Percentiles rank a stretch among this genome's conserved stretches.
These are phyloP conservation scores for Hypoxylon sp. DNA, from an alignment of 2,329 filamentous ascomycete genomes.

Conservation along the genomic window DNA sequence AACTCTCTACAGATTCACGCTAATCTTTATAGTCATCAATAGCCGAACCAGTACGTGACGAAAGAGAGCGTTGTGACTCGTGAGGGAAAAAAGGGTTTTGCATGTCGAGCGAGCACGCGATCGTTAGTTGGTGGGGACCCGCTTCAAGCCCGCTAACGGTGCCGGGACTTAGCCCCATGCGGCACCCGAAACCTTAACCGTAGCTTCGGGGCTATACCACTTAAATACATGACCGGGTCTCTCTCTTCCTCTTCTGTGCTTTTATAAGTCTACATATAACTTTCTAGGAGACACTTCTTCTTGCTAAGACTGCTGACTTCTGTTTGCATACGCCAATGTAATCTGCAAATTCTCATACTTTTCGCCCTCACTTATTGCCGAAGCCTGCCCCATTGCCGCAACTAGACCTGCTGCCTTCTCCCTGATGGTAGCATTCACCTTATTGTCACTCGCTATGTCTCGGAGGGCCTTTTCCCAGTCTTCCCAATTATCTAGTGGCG, in stretches of 20 bases:
- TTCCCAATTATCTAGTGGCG: not conserved
- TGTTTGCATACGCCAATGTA: not conserved
- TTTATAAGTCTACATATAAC: not conserved
- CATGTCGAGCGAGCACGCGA: conserved; percentile 41
- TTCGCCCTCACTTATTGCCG: not conserved
- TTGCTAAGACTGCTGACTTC: not conserved
- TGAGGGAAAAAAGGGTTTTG: conserved; percentile 33
- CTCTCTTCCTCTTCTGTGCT: not conserved
- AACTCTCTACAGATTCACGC: not conserved
- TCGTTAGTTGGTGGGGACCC: conserved; percentile 24
- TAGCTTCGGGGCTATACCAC: conserved; percentile 3
- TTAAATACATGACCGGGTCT: not conserved
- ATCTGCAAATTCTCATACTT: not conserved
- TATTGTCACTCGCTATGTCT: not conserved
- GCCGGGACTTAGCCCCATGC: conserved; percentile 22
- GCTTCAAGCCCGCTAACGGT: conserved; percentile 28
- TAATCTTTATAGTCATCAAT: conserved; percentile 8
- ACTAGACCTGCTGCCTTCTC: not conserved
- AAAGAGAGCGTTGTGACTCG: conserved; percentile 4
- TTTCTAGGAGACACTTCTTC: not conserved
- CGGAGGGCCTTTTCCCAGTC: not conserved
- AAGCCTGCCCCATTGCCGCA: not conserved
- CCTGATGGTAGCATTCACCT: not conserved
- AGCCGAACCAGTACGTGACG: not conserved
- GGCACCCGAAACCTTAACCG: conserved; percentile 23